These are phyloP conservation scores for Globisporangium recalcitrans DNA, from an alignment of 352 stramenopile genomes.

Conservation along the genomic window DNA sequence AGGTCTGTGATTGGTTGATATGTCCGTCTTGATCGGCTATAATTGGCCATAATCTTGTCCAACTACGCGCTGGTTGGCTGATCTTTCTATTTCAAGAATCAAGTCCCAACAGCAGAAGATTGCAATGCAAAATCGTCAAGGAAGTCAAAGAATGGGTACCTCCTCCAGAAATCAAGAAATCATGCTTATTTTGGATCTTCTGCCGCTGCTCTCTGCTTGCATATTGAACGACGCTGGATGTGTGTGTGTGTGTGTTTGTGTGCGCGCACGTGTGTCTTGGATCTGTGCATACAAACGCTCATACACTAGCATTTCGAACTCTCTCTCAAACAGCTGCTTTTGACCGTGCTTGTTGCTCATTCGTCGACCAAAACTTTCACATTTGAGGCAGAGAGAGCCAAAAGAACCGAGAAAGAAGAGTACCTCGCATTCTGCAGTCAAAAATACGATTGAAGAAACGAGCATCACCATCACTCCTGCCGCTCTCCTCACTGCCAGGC, in stretches of 20 bases:
- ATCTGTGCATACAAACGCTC: neutral
- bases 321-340: conserved; percentile 1
- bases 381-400: conserved; percentile 1
- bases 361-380: neutral
- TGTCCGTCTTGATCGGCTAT: neutral
- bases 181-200: conserved; percentile 1
- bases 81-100: neutral
- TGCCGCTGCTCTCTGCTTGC: neutral
- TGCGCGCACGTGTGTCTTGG: neutral
- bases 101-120: neutral
- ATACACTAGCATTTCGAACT: no score
- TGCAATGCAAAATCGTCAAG: neutral
- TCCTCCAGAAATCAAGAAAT: neutral
- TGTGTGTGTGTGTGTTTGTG: neutral
- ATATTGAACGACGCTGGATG: no score
- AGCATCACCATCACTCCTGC: neutral
- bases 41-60: neutral
- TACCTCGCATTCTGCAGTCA: no score
- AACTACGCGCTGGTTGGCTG: no score
- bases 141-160: neutral
- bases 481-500: neutral
- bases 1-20: conserved; percentile 13
- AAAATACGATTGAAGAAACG: conserved; percentile 11
- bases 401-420: neutral
- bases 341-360: neutral